Percentiles rank a stretch among this genome's conserved stretches.
phyloP scores from a whole-genome alignment of 1,139 yeast genomes.

The Sporopachydermia cereana region DNA sequence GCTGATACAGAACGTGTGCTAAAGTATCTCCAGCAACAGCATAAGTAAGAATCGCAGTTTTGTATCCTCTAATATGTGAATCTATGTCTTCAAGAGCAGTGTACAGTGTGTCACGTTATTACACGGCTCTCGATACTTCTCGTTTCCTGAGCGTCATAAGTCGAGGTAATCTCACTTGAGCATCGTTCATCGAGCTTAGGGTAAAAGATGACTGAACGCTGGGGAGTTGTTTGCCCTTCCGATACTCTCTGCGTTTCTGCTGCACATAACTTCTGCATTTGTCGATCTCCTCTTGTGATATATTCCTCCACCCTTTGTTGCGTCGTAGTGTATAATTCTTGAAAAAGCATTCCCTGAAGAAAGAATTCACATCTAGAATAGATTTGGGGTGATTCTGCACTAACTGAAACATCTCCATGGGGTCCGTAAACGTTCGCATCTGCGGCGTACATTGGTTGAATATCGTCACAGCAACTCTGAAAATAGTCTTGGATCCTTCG shows the following conservation, averaged over 20 bases:
- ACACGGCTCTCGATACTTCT: not conserved
- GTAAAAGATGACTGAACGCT: not conserved
- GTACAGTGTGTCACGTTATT: too few relatives aligned
- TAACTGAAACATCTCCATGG: slow-evolving; percentile 77
- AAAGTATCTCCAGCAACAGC: not conserved
- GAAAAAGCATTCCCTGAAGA: slow-evolving; percentile 56
- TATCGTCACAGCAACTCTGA: slow-evolving; percentile 75
- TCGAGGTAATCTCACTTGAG: not conserved
- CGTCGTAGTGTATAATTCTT: slow-evolving; percentile 33
- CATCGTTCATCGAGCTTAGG: not conserved
- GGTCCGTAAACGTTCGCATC: slow-evolving; percentile 43
- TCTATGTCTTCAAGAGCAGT: too few relatives aligned
- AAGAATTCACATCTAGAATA: slow-evolving; percentile 53
- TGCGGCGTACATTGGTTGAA: slow-evolving; percentile 67
- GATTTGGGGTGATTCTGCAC: slow-evolving; percentile 75
- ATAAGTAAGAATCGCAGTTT: too few relatives aligned
- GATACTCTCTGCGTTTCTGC: slow-evolving; percentile 41
- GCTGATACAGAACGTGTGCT: not conserved
- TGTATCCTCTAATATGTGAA: too few relatives aligned
- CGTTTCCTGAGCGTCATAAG: not conserved
- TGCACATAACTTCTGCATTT: slow-evolving; percentile 69
- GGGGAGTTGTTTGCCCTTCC: slow-evolving; percentile 16
- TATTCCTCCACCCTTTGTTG: slow-evolving; percentile 60
- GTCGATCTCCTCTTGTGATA: slow-evolving; percentile 72
- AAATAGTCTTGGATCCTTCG: slow-evolving; percentile 81